Conservation (phyloP, 352 stramenopile genomes). For the Pythium phragmitis region DNA sequence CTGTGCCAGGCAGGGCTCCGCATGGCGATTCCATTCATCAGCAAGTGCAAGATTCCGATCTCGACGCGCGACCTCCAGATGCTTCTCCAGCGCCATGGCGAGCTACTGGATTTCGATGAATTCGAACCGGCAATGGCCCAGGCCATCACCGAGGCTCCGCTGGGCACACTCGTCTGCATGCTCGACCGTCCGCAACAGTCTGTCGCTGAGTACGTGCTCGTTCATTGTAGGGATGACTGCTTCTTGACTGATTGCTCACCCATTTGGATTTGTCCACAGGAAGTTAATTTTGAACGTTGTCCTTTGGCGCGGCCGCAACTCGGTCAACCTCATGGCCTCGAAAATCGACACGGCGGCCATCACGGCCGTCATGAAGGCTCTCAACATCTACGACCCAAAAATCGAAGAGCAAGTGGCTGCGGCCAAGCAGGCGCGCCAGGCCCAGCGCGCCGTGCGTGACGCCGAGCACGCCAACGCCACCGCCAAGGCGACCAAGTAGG, state of each 20-base stretch:
- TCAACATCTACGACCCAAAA: conserved; percentile 65
- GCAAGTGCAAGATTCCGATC: conserved; percentile 60
- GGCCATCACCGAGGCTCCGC: conserved; percentile 51
- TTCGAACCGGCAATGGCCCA: conserved; percentile 55
- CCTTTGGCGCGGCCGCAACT: conserved; percentile 84
- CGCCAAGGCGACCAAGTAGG: conserved; percentile 9
- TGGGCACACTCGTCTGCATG: conserved; percentile 81
- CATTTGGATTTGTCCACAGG: conserved; percentile 32
- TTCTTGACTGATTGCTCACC: conserved; percentile 10
- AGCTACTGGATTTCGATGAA: conserved; percentile 83
- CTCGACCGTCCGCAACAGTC: conserved; percentile 61
- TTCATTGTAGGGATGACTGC: background rate
- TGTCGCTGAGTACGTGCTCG: conserved; percentile 59
- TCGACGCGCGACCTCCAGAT: conserved; percentile 79
- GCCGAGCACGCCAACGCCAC: conserved; percentile 33
- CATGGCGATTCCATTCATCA: conserved; percentile 85
- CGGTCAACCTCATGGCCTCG: conserved; percentile 83
- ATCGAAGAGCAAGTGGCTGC: conserved; percentile 42
- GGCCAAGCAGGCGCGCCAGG: conserved; percentile 52
- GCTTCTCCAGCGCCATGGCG: conserved; percentile 77
- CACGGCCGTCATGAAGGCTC: conserved; percentile 79
- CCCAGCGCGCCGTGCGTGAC: conserved; percentile 35
- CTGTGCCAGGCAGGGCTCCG: conserved; percentile 87
- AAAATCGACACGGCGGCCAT: conserved; percentile 80
- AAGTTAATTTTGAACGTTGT: conserved; percentile 84